A percentile compares a stretch with the other conserved stretches of the same genome.
Conservation (phyloP, 176 grass and related monocot genomes). For the Juncus inflexus region DNA sequence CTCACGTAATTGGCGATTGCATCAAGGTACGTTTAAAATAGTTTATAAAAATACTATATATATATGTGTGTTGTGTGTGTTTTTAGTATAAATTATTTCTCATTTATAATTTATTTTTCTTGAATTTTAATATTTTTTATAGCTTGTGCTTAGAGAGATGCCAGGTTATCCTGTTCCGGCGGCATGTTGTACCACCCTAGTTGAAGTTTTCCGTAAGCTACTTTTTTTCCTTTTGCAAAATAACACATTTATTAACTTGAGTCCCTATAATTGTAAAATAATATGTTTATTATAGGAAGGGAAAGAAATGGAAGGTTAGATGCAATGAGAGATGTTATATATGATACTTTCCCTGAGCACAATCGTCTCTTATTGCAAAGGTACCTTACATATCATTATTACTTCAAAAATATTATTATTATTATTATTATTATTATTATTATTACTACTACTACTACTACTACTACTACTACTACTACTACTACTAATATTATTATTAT, state of each 20-base stretch:
- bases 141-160: constrained; percentile 92
- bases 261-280: too few species aligned
- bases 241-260: too few species aligned
- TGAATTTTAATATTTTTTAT: constrained; percentile 33
- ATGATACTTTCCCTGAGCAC: constrained; percentile 91
- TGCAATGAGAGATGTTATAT: constrained; percentile 66
- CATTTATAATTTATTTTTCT: constrained; percentile 7
- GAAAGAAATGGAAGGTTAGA: constrained; percentile 70
- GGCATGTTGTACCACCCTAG: constrained; percentile 73
- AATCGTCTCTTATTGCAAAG: constrained; percentile 78
- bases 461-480: too few species aligned
- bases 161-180: constrained; percentile 80
- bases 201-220: constrained; percentile 79
- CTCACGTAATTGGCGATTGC: constrained; percentile 93
- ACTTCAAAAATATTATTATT: too few species aligned
- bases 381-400: constrained; percentile 28
- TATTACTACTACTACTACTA: too few species aligned
- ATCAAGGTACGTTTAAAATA: constrained; percentile 72
- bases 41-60: neutral
- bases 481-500: too few species aligned
- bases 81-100: neutral
- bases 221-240: neutral
- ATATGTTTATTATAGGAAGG: constrained; percentile 22
- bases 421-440: too few species aligned
- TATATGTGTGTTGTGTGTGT: neutral